A percentile compares a stretch with the other conserved stretches of the same genome.
Evolutionary conservation across 345 rosid genomes (phyloP).

Genomic region (Arabidopsis arenosa): DNA sequence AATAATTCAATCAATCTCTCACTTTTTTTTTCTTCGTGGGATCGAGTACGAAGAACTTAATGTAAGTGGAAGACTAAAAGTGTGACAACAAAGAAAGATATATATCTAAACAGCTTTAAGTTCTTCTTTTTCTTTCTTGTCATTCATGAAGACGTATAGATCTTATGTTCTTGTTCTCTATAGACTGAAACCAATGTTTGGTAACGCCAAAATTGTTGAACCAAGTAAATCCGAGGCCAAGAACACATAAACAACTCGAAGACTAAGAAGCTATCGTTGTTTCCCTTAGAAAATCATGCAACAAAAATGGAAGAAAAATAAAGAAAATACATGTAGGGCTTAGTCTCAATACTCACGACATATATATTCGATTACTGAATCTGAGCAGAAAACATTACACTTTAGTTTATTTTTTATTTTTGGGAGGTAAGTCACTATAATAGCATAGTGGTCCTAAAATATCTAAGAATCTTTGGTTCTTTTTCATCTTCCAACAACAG

Average conservation of each 20-base stretch:
- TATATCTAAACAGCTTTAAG: slow-evolving; percentile 5
- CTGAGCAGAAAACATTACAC: slow-evolving; percentile 4
- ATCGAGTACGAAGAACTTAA: slow-evolving; percentile 20
- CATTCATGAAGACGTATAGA: slow-evolving; percentile 19
- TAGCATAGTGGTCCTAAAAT: slow-evolving; percentile 6
- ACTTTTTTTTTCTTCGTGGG: slow-evolving; percentile 15
- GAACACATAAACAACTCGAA: neutral
- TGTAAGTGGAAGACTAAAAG: slow-evolving; percentile 38
- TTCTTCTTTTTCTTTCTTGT: slow-evolving; percentile 21
- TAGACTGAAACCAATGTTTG: neutral
- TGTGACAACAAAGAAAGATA: slow-evolving; percentile 13
- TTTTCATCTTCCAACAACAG: slow-evolving; percentile 38
- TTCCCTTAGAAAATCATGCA: neutral
- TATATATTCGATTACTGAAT: neutral
- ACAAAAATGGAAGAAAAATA: slow-evolving; percentile 9
- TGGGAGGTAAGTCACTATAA: neutral
- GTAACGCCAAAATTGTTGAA: slow-evolving; percentile 1
- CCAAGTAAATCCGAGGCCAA: slow-evolving; percentile 1
- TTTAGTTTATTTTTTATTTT: neutral
- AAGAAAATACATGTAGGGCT: neutral
- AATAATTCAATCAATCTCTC: slow-evolving; percentile 7
- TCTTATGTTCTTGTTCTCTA: slow-evolving; percentile 13
- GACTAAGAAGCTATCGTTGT: neutral
- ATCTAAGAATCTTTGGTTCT: slow-evolving; percentile 19
- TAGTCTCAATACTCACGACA: neutral